Evolutionary conservation across 2,329 filamentous ascomycete species (phyloP).

Genomic region (Chalara sp.): DNA sequence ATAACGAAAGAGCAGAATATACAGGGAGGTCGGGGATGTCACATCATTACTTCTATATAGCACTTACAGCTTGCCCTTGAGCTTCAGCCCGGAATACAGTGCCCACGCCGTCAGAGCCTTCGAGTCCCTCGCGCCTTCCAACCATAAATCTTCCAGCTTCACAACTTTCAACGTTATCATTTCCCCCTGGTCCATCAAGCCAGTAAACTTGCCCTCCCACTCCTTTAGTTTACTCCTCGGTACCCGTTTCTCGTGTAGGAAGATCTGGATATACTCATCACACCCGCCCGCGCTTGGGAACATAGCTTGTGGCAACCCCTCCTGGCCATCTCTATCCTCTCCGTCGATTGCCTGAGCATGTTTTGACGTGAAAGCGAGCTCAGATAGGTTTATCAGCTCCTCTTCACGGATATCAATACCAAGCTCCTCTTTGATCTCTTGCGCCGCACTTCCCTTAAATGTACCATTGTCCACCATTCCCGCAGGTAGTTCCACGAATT

Average conservation of each 20-base stretch:
- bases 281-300: conserved; percentile 53
- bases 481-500: conserved; percentile 50
- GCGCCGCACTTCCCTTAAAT: conserved; percentile 51
- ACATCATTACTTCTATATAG: neutral
- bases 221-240: conserved; percentile 41
- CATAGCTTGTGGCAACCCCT: conserved; percentile 38
- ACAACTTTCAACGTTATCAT: conserved; percentile 56
- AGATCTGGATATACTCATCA: conserved; percentile 54
- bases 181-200: conserved; percentile 50
- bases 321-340: conserved; percentile 27
- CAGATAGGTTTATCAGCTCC: conserved; percentile 45
- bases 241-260: conserved; percentile 47
- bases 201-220: conserved; percentile 52
- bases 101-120: conserved; percentile 55
- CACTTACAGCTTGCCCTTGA: conserved; percentile 20
- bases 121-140: conserved; percentile 47
- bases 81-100: conserved; percentile 48
- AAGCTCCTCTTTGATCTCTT: conserved; percentile 56
- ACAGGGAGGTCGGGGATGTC: neutral
- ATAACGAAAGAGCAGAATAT: no score
- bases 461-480: conserved; percentile 51
- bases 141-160: conserved; percentile 49
- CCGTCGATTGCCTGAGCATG: conserved; percentile 8
- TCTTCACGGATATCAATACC: conserved; percentile 44
- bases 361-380: conserved; percentile 42